These are phyloP conservation scores for Tilletia indica DNA, from an alignment of 1,284 basidiomycete species.

Conservation along the genomic window DNA sequence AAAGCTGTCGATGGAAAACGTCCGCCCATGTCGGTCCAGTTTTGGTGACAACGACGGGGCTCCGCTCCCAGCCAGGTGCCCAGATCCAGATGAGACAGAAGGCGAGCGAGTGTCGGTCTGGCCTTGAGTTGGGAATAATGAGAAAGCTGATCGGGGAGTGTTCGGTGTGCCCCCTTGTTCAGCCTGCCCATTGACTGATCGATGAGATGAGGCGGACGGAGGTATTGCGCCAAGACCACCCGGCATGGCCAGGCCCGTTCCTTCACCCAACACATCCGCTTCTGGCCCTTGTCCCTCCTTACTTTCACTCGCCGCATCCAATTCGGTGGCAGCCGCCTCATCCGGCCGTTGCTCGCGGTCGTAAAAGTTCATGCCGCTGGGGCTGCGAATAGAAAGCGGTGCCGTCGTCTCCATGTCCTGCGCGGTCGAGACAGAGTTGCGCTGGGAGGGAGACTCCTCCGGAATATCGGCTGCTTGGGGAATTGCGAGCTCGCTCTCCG, in stretches of 20 bases:
- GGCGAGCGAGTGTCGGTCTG: too few species aligned
- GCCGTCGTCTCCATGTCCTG: neutral
- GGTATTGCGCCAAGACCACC: neutral
- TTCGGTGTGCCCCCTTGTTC: too few species aligned
- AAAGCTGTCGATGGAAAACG: conserved; percentile 17
- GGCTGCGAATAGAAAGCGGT: conserved; percentile 4
- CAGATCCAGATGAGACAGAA: neutral
- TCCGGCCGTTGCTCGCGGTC: too few species aligned
- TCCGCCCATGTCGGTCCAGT: neutral
- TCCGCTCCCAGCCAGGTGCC: neutral
- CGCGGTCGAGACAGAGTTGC: neutral
- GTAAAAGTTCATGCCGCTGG: neutral
- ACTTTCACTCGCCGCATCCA: too few species aligned
- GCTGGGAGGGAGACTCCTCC: neutral
- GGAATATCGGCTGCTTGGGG: neutral
- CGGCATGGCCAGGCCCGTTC: neutral
- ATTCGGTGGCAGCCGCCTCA: too few species aligned
- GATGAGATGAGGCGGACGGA: too few species aligned
- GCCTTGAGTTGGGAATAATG: too few species aligned
- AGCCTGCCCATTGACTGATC: too few species aligned
- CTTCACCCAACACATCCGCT: neutral
- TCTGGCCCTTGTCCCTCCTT: neutral
- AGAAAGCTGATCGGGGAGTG: too few species aligned
- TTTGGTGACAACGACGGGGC: neutral
- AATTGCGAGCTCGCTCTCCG: too few species aligned